phyloP scores from a whole-genome alignment of 225 moss, liverwort and hornwort genomes.

The Rhytidiadelphus loreus region DNA sequence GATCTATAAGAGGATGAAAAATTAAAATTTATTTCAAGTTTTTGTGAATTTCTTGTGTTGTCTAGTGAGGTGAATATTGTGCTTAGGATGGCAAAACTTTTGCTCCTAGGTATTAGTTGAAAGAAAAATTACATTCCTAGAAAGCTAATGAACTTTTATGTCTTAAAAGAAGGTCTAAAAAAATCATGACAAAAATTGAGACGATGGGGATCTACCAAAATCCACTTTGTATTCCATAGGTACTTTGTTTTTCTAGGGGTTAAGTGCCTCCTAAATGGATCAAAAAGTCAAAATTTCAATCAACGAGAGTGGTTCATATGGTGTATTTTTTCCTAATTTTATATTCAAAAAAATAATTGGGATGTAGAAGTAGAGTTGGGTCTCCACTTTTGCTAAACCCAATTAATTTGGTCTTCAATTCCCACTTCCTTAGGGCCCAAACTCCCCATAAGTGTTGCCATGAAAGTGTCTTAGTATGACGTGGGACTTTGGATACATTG shows the following conservation, averaged over 20 bases:
- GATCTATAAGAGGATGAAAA: neutral
- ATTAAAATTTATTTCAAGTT: neutral
- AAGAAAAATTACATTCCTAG: neutral
- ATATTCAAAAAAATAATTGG: neutral
- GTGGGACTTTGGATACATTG: neutral
- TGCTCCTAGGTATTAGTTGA: rapidly evolving
- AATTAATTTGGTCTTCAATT: neutral
- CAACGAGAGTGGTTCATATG: rapidly evolving
- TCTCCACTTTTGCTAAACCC: neutral
- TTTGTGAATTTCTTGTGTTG: neutral
- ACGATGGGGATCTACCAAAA: rapidly evolving
- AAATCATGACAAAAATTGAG: too few relatives aligned
- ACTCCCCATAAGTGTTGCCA: rapidly evolving
- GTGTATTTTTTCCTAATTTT: neutral
- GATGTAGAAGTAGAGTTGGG: rapidly evolving
- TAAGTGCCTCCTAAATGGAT: neutral
- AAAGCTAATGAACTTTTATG: neutral
- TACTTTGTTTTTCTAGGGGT: rapidly evolving
- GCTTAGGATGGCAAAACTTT: too few relatives aligned
- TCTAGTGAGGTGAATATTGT: too few relatives aligned
- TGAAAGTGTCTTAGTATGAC: neutral
- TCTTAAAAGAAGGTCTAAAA: neutral
- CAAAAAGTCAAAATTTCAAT: neutral
- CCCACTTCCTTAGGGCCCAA: rapidly evolving
- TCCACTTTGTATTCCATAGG: neutral